Conservation (phyloP, 768 basidiomycete genomes). For the Naematelia encephala region DNA sequence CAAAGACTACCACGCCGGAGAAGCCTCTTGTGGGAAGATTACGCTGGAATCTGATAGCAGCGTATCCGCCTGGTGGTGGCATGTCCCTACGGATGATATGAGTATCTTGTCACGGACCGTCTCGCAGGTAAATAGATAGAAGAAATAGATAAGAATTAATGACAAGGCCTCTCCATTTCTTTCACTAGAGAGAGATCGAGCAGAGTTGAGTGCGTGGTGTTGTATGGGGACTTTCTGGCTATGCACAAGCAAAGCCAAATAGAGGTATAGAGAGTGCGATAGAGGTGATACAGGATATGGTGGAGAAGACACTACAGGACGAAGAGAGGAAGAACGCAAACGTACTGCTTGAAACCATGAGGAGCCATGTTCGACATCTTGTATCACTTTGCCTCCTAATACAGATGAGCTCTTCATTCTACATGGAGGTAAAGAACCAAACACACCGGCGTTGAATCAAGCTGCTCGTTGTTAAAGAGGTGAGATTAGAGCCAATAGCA, state of each 20-base stretch:
- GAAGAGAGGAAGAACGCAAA: no score
- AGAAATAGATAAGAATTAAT: no score
- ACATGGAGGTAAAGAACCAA: no score
- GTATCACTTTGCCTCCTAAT: background rate
- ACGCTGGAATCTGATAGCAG: conserved; percentile 87
- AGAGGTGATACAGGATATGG: no score
- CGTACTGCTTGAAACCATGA: conserved; percentile 9
- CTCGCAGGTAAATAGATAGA: background rate
- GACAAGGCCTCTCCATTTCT: no score
- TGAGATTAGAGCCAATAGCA: background rate
- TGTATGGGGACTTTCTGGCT: no score
- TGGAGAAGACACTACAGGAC: no score
- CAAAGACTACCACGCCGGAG: conserved; percentile 75
- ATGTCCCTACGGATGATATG: conserved; percentile 81
- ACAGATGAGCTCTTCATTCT: no score
- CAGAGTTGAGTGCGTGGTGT: background rate
- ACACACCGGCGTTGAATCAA: background rate
- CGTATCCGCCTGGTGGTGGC: conserved; percentile 92
- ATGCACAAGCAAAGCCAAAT: no score
- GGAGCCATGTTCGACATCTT: background rate
- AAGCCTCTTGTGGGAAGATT: conserved; percentile 75
- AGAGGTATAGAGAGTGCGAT: no score
- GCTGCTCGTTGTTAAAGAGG: background rate
- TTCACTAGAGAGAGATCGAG: no score
- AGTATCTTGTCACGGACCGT: background rate